Evolutionary conservation across 257 asterid genomes (phyloP).

Genomic region (Ocimum tenuiflorum): DNA sequence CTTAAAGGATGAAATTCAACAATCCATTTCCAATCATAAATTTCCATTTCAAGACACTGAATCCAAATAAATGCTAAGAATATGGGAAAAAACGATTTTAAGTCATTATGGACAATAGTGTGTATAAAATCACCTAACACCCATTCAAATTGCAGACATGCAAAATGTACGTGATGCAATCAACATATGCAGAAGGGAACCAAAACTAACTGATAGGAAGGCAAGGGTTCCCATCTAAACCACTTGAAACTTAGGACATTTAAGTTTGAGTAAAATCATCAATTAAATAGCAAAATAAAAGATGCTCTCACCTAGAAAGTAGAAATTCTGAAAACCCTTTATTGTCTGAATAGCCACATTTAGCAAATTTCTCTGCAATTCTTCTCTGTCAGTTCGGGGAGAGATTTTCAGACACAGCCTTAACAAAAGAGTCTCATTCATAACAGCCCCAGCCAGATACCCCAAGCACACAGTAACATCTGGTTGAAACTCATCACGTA

Average conservation of each 20-base stretch:
- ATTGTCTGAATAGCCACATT: conserved; percentile 31
- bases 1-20: too few species aligned
- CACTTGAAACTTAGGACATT: conserved; percentile 5
- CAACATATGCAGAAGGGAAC: neutral
- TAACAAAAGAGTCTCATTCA: conserved; percentile 22
- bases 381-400: conserved; percentile 10
- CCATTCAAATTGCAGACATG: neutral
- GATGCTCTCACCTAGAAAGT: conserved; percentile 29
- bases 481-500: conserved; percentile 15
- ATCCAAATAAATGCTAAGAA: conserved; percentile 4
- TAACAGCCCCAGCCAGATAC: conserved; percentile 31
- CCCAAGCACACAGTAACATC: conserved; percentile 14
- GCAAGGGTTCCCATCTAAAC: conserved; percentile 6
- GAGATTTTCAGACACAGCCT: conserved; percentile 27
- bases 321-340: conserved; percentile 27
- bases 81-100: neutral
- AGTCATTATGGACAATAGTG: neutral
- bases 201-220: neutral
- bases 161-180: conserved; percentile 9
- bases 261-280: conserved; percentile 5
- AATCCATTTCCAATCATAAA: too few species aligned
- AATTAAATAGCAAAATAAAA: conserved; percentile 8
- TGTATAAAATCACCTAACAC: conserved; percentile 5
- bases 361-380: conserved; percentile 10
- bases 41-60: neutral